These are phyloP conservation scores for Microascus cirrosus DNA, from an alignment of 2,329 filamentous ascomycete species.

Conservation along the genomic window DNA sequence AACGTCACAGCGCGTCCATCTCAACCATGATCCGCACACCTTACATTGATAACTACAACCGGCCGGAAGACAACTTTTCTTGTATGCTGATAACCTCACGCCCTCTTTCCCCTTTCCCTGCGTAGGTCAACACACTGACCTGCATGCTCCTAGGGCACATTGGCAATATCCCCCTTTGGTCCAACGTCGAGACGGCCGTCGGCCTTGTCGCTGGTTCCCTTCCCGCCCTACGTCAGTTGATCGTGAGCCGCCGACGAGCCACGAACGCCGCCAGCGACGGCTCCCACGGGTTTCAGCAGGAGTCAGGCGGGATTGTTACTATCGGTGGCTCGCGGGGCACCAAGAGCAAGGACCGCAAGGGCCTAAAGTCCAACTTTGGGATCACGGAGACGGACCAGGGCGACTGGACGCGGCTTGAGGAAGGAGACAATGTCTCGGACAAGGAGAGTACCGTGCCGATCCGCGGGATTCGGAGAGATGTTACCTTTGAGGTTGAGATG, in stretches of 20 bases:
- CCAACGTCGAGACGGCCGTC: constrained; percentile 12
- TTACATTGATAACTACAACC: constrained; percentile 11
- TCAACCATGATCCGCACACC: constrained; percentile 13
- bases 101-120: neutral
- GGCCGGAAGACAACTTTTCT: constrained; percentile 6
- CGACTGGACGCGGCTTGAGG: constrained; percentile 9
- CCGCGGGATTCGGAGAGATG: constrained; percentile 7
- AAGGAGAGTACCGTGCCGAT: constrained; percentile 10
- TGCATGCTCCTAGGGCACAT: neutral
- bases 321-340: constrained; percentile 7
- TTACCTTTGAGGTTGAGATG: constrained; percentile 5
- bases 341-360: constrained; percentile 7
- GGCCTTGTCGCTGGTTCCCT: constrained; percentile 11
- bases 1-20: constrained; percentile 8
- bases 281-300: neutral
- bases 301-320: constrained; percentile 7
- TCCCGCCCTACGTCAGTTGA: constrained; percentile 10
- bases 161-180: constrained; percentile 8
- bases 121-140: neutral
- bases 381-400: constrained; percentile 4
- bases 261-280: neutral
- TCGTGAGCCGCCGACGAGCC: constrained; percentile 2
- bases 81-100: constrained; percentile 5
- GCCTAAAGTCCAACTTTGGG: constrained; percentile 6
- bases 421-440: constrained; percentile 6